These are phyloP conservation scores for Saccharomycopsis microspora DNA, from an alignment of 805 yeast genomes.

Conservation along the genomic window DNA sequence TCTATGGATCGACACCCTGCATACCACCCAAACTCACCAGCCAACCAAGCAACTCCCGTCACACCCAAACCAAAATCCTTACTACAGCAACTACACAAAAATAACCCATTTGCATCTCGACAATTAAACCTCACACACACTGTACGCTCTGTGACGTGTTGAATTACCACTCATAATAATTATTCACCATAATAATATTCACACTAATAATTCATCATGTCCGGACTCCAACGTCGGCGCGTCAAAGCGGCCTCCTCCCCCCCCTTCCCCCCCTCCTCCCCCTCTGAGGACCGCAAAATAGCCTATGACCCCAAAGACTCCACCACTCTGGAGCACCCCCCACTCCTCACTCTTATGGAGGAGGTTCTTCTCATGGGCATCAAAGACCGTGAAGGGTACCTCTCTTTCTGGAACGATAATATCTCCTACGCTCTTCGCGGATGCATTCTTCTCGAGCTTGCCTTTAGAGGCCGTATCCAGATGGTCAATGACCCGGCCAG, in stretches of 20 bases:
- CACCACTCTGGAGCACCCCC: conserved; percentile 31
- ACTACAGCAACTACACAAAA: too few species aligned
- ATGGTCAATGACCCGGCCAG: conserved; percentile 89
- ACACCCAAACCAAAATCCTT: too few species aligned
- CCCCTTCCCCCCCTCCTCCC: conserved; percentile 15
- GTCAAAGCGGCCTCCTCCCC: conserved; percentile 31
- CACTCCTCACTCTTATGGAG: conserved; percentile 87
- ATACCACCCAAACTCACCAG: too few species aligned
- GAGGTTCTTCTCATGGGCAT: conserved; percentile 89
- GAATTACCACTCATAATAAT: too few species aligned
- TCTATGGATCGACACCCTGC: too few species aligned
- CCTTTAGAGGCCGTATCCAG: conserved; percentile 79
- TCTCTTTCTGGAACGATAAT: conserved; percentile 97
- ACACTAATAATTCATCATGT: conserved; percentile 22
- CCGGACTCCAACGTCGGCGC: conserved; percentile 70
- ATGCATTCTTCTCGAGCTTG: conserved; percentile 83
- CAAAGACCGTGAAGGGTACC: conserved; percentile 91
- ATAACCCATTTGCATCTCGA: too few species aligned
- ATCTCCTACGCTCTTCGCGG: conserved; percentile 95
- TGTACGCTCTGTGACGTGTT: too few species aligned
- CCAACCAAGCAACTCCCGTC: too few species aligned
- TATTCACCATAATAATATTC: neutral
- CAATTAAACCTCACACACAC: too few species aligned
- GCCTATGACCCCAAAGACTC: conserved; percentile 67
- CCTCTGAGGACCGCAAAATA: conserved; percentile 38